Evolutionary conservation across 2,329 filamentous ascomycete species (phyloP), one percentile per base, ranked within the genome.

Genomic region (Pezicula neosporulosa): DNA sequence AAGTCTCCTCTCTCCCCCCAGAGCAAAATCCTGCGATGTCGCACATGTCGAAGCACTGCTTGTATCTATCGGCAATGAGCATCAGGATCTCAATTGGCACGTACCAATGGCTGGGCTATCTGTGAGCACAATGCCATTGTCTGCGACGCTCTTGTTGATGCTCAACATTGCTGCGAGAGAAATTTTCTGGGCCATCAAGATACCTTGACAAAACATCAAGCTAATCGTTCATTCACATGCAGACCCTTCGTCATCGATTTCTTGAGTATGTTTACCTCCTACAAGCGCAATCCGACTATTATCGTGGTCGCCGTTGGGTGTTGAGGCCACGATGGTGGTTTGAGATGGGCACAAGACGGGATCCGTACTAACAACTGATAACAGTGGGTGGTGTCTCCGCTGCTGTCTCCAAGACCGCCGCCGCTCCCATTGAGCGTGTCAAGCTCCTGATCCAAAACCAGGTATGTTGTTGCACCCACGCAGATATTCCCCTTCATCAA

Each of bases 391-490:
- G 94, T 97, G 88, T 99, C 68, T 97, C 94, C 73, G 94, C 94
- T 78, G 94, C 94, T 78, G 92, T 99, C 87, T 99, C 94, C 76
- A 99, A 99, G 91, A 99, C 94, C 67, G 94, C 94, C 72, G 94
- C 94, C 74, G 94, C 94, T 80, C 94, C 94, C 80, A 99, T 99
- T 70, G 94, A 99, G 92, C 94, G 94, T 91, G 88, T 99, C 81
- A 99, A 99, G 92, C 94, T 99, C 74, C 90, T 99, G 73, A 95
- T 99, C 82, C 94, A 99, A 86, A 99, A 99, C 84, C 94, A 99
- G 89, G 92, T 96, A 85, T 65, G 90, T 82, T 48, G 36, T 47
- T 2, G 39, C 21, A 24, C 49, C 42, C 28, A 21, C n/a, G 84
- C 94, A 97, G 89, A 92, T 96, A 85, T 51, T 27, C 43, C 1